Percentiles rank a stretch among this genome's conserved stretches.
phyloP scores from a whole-genome alignment of 768 basidiomycete genomes.

The Suillus americanus region DNA sequence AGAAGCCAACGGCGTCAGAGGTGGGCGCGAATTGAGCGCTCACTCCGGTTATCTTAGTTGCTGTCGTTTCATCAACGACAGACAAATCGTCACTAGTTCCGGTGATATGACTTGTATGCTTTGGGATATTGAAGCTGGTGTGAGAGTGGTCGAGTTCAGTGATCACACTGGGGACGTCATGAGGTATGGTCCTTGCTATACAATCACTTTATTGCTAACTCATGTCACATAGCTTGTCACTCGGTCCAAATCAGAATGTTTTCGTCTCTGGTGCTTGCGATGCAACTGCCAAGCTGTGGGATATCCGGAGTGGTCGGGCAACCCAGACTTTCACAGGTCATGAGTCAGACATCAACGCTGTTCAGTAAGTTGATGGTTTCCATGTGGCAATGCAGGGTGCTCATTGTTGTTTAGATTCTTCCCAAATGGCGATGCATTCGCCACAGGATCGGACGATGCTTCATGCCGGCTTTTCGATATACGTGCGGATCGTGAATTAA shows the following conservation, averaged over 20 bases:
- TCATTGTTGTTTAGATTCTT: slow-evolving; percentile 70
- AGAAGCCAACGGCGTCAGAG: slow-evolving; percentile 72
- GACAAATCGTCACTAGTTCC: slow-evolving; percentile 96
- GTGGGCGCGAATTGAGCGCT: slow-evolving; percentile 92
- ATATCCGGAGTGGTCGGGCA: slow-evolving; percentile 95
- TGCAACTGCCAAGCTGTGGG: slow-evolving; percentile 98
- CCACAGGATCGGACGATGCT: slow-evolving; percentile 97
- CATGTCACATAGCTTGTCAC: slow-evolving; percentile 66
- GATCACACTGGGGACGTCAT: slow-evolving; percentile 99
- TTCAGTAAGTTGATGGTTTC: slow-evolving; percentile 65
- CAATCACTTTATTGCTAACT: slow-evolving; percentile 12
- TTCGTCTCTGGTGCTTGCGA: slow-evolving; percentile 99
- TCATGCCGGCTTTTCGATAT: slow-evolving; percentile 98
- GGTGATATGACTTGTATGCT: slow-evolving; percentile 99
- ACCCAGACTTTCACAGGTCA: slow-evolving; percentile 99
- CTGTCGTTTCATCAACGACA: slow-evolving; percentile 98
- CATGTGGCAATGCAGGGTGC: slow-evolving; percentile 6
- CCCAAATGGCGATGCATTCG: slow-evolving; percentile 99
- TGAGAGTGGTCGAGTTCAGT: slow-evolving; percentile 96
- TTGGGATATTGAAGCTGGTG: slow-evolving; percentile 99
- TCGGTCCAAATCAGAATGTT: slow-evolving; percentile 89
- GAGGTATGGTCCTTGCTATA: slow-evolving; percentile 58
- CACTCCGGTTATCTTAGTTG: slow-evolving; percentile 98
- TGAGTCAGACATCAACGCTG: slow-evolving; percentile 98
- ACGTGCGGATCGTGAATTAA: slow-evolving; percentile 94